phyloP scores from a whole-genome alignment of 2,329 filamentous ascomycete species.

The Ophiostoma sp. region DNA sequence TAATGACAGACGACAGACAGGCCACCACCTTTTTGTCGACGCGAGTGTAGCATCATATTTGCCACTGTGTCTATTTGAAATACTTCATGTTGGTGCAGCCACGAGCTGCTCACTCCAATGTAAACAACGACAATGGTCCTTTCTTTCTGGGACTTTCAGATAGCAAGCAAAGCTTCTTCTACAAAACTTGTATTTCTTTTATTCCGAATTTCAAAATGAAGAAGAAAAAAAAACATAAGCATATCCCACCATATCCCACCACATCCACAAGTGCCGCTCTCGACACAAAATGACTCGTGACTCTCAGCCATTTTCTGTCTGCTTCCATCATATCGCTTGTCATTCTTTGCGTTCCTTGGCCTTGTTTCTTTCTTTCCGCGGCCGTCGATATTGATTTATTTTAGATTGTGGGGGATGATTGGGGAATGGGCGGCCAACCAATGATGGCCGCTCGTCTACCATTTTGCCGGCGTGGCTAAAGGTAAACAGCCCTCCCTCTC shows the following conservation, averaged over 20 bases:
- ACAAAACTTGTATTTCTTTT: no score
- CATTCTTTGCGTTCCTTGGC: neutral
- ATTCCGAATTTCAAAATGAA: no score
- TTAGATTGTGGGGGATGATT: neutral
- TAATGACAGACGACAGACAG: neutral
- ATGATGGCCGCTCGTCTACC: no score
- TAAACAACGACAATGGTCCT: no score
- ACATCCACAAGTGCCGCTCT: neutral
- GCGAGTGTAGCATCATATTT: neutral
- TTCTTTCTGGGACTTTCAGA: no score
- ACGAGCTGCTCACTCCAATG: no score
- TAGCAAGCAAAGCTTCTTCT: no score
- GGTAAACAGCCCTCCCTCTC: neutral
- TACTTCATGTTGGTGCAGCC: neutral
- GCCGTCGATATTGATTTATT: neutral
- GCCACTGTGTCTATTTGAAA: neutral
- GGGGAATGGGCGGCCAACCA: neutral
- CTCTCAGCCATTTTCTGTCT: no score
- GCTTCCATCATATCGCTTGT: neutral
- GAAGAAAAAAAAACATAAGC: neutral
- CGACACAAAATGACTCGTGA: neutral
- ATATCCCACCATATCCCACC: neutral
- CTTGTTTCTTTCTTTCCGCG: constrained; percentile 1
- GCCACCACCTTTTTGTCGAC: neutral
- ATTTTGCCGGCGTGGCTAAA: constrained; percentile 20